Conservation (phyloP, 1,284 basidiomycete genomes). For the Phlebopus sp. region DNA sequence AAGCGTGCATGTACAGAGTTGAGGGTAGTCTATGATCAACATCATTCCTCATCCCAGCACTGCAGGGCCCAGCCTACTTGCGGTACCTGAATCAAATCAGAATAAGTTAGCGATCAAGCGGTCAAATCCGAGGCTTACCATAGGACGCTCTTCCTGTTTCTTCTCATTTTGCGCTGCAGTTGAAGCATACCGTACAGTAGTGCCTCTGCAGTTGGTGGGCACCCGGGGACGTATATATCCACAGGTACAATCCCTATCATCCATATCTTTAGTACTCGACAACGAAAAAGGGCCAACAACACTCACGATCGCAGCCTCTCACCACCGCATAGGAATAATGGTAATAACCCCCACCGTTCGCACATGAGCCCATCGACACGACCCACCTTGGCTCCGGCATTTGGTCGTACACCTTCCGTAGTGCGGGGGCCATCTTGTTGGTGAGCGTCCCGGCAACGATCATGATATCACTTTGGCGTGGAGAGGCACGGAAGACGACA, state of each 20-base stretch:
- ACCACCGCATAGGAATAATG: constrained; percentile 99
- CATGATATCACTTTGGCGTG: constrained; percentile 98
- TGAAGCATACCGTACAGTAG: constrained; percentile 93
- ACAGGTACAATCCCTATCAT: constrained; percentile 88
- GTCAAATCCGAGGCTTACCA: constrained; percentile 59
- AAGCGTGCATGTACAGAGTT: constrained; percentile 18
- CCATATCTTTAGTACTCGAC: not conserved
- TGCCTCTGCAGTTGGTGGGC: constrained; percentile 93
- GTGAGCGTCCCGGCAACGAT: constrained; percentile 99
- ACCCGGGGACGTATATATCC: constrained; percentile 96
- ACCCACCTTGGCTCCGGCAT: constrained; percentile 99
- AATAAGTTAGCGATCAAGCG: not conserved
- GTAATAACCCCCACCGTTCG: constrained; percentile 98
- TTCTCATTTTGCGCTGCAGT: constrained; percentile 95
- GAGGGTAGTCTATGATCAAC: constrained; percentile 27
- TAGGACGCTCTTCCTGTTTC: constrained; percentile 83
- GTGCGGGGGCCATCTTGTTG: constrained; percentile 99
- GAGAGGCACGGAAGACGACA: constrained; percentile 97
- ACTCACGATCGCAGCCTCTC: constrained; percentile 94
- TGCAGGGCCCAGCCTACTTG: constrained; percentile 18
- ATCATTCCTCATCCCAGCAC: constrained; percentile 2
- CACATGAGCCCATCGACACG: constrained; percentile 99
- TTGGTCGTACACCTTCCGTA: constrained; percentile 95
- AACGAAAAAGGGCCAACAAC: not conserved
- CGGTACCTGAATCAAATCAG: constrained; percentile 23